Percentiles rank a stretch among this genome's conserved stretches.
Evolutionary conservation across 208 protist genomes (phyloP).

Genomic region (Acanthamoeba royreba): DNA sequence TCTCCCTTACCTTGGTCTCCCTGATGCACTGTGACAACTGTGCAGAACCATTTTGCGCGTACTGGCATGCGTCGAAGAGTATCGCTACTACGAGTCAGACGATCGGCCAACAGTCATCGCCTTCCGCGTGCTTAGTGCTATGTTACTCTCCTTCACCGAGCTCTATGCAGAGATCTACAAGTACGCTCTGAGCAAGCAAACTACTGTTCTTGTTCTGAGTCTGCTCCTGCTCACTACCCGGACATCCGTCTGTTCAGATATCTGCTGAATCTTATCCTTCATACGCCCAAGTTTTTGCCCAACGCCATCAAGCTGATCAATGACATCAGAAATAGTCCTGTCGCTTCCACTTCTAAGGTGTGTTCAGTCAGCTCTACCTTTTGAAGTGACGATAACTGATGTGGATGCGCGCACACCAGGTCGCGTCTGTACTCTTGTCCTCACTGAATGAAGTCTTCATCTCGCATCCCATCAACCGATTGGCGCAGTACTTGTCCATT

Average conservation of each 20-base stretch:
- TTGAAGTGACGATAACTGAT: too few species aligned
- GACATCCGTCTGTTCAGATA: too few species aligned
- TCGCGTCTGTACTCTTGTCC: not conserved
- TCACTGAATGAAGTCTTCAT: slow-evolving; percentile 18
- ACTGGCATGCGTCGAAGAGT: slow-evolving; percentile 18
- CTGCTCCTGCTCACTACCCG: too few species aligned
- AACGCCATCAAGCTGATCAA: slow-evolving; percentile 35
- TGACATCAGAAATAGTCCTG: not conserved
- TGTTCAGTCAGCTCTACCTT: too few species aligned
- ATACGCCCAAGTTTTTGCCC: slow-evolving; percentile 29
- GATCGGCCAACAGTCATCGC: not conserved
- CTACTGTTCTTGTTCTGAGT: too few species aligned
- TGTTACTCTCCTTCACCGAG: slow-evolving; percentile 6
- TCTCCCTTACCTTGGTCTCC: not conserved
- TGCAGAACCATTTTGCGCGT: not conserved
- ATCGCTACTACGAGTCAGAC: not conserved
- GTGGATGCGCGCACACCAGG: too few species aligned
- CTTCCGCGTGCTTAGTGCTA: slow-evolving; percentile 21
- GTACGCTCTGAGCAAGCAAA: not conserved
- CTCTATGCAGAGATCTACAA: slow-evolving; percentile 29
- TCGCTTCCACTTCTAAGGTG: not conserved
- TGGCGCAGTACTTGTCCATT: not conserved
- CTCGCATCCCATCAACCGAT: not conserved
- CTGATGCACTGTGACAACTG: too few species aligned
- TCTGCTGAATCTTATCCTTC: not conserved